Evolutionary conservation across 306 rosid species (phyloP).

Genomic region (Cicer yamashitae): DNA sequence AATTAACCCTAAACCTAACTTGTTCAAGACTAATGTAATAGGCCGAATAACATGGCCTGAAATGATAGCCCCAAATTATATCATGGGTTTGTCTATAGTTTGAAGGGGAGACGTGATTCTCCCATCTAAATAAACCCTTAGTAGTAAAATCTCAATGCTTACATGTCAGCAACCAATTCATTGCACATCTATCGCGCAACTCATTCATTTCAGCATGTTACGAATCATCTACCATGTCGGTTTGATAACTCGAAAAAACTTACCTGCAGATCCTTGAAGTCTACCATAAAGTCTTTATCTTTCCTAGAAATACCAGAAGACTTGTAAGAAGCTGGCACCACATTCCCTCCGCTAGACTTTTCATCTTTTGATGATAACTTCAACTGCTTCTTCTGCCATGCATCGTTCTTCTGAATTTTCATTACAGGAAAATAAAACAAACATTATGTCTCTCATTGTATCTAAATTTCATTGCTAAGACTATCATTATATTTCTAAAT

Average conservation of each 20-base stretch:
- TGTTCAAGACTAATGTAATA: background rate
- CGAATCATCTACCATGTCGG: background rate
- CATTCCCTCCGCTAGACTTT: conserved; percentile 48
- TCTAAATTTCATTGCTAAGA: background rate
- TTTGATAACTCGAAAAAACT: background rate
- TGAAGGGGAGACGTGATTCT: background rate
- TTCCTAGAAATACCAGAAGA: conserved; percentile 63
- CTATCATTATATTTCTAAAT: background rate
- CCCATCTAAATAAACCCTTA: background rate
- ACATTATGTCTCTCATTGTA: background rate
- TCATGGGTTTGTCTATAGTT: background rate
- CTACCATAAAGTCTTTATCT: conserved; percentile 61
- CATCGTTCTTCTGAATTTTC: conserved; percentile 55
- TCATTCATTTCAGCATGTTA: conserved; percentile 2
- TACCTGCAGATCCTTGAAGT: conserved; percentile 77
- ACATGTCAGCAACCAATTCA: background rate
- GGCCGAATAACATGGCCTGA: background rate
- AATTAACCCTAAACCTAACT: conserved; percentile 12
- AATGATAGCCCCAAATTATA: background rate
- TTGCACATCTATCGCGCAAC: background rate
- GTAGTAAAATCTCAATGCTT: background rate
- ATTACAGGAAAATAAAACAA: background rate
- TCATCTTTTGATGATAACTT: conserved; percentile 55
- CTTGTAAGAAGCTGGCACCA: conserved; percentile 55
- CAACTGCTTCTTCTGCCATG: conserved; percentile 44